A percentile compares a stretch with the other conserved stretches of the same genome.
phyloP scores from a whole-genome alignment of 495 filamentous ascomycete genomes.

The Neurospora terricola region DNA sequence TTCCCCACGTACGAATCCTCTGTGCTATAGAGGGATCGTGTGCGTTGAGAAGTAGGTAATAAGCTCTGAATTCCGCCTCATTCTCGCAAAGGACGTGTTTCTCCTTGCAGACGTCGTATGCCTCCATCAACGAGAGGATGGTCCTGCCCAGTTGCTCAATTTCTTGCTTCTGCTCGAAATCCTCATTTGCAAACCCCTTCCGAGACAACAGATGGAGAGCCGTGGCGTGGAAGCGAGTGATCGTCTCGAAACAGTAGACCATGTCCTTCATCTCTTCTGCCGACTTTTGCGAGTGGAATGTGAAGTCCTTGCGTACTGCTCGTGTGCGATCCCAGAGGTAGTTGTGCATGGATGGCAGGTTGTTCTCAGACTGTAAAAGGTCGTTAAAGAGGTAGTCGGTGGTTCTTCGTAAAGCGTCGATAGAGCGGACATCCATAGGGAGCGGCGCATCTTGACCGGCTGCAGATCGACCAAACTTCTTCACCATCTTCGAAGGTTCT shows the following conservation, averaged over 20 bases:
- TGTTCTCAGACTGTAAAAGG: conserved; percentile 53
- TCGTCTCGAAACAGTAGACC: conserved; percentile 78
- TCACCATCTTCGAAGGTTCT: conserved; percentile 46
- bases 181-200: conserved; percentile 48
- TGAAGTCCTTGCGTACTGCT: conserved; percentile 88
- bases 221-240: conserved; percentile 83
- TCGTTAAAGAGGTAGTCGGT: conserved; percentile 75
- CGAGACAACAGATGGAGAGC: conserved; percentile 75
- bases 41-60: conserved; percentile 77
- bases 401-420: conserved; percentile 60
- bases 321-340: conserved; percentile 93
- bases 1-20: conserved; percentile 67
- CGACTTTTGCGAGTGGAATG: conserved; percentile 63
- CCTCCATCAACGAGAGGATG: conserved; percentile 75
- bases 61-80: conserved; percentile 84
- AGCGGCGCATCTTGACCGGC: conserved; percentile 87
- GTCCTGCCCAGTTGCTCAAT: conserved; percentile 86
- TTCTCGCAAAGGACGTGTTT: conserved; percentile 46
- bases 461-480: conserved; percentile 80
- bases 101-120: conserved; percentile 65
- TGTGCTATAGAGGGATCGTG: conserved; percentile 66
- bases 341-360: conserved; percentile 61
- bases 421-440: conserved; percentile 84
- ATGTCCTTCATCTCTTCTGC: conserved; percentile 52
- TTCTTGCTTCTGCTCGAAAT: conserved; percentile 84